Base-by-base conservation (phyloP, 1,284 basidiomycete genomes). In the Trametes pubescens region DNA sequence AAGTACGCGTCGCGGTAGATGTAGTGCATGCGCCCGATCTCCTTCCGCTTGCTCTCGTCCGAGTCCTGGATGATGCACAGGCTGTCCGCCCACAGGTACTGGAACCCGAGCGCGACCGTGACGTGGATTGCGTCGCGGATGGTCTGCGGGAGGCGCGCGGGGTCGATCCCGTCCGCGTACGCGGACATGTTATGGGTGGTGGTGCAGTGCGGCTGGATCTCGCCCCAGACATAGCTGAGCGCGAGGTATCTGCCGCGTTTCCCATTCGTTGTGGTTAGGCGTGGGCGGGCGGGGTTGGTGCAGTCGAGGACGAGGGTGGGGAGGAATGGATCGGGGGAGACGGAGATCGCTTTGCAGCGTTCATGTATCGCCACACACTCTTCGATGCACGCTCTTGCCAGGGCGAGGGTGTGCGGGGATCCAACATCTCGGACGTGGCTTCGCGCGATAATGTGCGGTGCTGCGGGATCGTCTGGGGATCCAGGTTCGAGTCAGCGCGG, bases 141-240 rank as follows among this genome's bases (percentile, higher is more conserved):
- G n/a, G 58, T 59, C 34, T 35, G 49, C 29, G 58, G 58, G 32
- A 59, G 32, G 43, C 18, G 18, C 5, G 26, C 18, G 13, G 47
- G 11, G 44, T 59, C 58, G 58, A 59, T 59, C 18, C 51, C 37
- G 14, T 16, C 10, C 0, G 18, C 8, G 37, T 59, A 65, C 13
- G 57, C n/a, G 29, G n/a, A 16, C 1, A 57, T 4, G 38, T 55
- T 65, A 9, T 16, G 9, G 18, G 16, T 53, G 26, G 56, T 55
- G 3, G 59, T 61, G 22, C 43, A 35, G 37, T 65, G 51, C 18
- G 54, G 44, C 51, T 65, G 64, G 0, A 29, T 29, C 18, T 58
- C 57, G 29, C 65, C 65, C 65, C 61, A 66, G 9, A 66, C 65
- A 37, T 66, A 66, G 54, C 61, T 62, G 21, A 66, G 54, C 7